Percentiles rank a stretch among this genome's conserved stretches.
These are phyloP conservation scores for Kodamaea hsintzibuensis DNA, from an alignment of 805 yeast species.

Conservation along the genomic window DNA sequence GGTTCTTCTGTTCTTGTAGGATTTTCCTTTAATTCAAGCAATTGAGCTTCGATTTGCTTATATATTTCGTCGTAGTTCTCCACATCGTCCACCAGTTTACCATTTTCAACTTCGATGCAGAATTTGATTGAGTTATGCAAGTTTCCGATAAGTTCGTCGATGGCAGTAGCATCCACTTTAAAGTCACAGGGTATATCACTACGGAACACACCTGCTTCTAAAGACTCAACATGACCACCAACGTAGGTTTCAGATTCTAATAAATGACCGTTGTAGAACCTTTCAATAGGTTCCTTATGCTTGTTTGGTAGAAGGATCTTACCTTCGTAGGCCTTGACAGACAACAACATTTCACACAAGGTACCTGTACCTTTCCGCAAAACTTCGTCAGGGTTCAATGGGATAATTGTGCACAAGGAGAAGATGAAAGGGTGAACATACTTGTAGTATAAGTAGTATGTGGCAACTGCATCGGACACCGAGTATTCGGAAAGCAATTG, in stretches of 20 bases:
- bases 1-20: slow-evolving; percentile 79
- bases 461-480: slow-evolving; percentile 99
- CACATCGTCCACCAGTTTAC: slow-evolving; percentile 71
- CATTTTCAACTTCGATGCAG: slow-evolving; percentile 79
- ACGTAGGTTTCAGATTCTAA: slow-evolving; percentile 95
- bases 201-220: slow-evolving; percentile 97
- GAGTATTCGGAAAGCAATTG: slow-evolving; percentile 93
- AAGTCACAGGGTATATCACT: slow-evolving; percentile 80
- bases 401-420: slow-evolving; percentile 93
- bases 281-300: slow-evolving; percentile 89
- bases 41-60: slow-evolving; percentile 51
- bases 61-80: slow-evolving; percentile 77
- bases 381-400: slow-evolving; percentile 94
- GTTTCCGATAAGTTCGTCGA: slow-evolving; percentile 75
- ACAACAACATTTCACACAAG: slow-evolving; percentile 92
- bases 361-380: slow-evolving; percentile 98
- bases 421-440: slow-evolving; percentile 97
- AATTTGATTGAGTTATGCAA: slow-evolving; percentile 77
- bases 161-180: slow-evolving; percentile 74
- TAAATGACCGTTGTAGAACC: slow-evolving; percentile 92
- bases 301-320: slow-evolving; percentile 86
- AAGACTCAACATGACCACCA: slow-evolving; percentile 97
- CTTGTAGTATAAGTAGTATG: slow-evolving; percentile 92
- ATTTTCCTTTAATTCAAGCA: slow-evolving; percentile 58
- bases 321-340: slow-evolving; percentile 90